A percentile compares a stretch with the other conserved stretches of the same genome.
Conservation (phyloP, 2,329 filamentous ascomycete species). For the Elsinoe batatas region DNA sequence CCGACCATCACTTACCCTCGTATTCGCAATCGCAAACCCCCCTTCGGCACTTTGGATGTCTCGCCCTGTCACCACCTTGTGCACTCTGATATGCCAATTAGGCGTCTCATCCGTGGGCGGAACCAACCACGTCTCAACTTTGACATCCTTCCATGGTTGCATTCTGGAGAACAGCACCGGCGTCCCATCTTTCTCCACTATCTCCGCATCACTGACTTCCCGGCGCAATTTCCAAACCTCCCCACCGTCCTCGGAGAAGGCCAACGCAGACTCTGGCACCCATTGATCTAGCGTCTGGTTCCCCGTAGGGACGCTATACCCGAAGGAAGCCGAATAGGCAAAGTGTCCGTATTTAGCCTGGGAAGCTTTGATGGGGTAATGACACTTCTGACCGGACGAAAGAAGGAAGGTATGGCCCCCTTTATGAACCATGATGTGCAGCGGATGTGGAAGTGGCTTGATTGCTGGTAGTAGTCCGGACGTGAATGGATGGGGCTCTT, state of each 20-base stretch:
- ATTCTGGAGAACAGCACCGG: slow-evolving; percentile 60
- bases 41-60: slow-evolving; percentile 64
- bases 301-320: slow-evolving; percentile 67
- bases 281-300: slow-evolving; percentile 68
- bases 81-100: slow-evolving; percentile 61
- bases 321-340: slow-evolving; percentile 66
- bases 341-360: slow-evolving; percentile 76
- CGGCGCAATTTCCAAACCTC: slow-evolving; percentile 72
- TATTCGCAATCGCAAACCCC: slow-evolving; percentile 58
- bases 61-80: slow-evolving; percentile 50
- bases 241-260: slow-evolving; percentile 65
- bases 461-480: slow-evolving; percentile 48
- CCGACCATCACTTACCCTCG: slow-evolving; percentile 50
- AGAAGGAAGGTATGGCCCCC: slow-evolving; percentile 70
- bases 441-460: slow-evolving; percentile 55
- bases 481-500: slow-evolving; percentile 45
- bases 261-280: slow-evolving; percentile 64
- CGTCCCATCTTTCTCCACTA: slow-evolving; percentile 45
- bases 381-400: slow-evolving; percentile 68
- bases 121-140: slow-evolving; percentile 54
- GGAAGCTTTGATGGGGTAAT: slow-evolving; percentile 71
- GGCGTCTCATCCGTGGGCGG: slow-evolving; percentile 49
- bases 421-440: slow-evolving; percentile 58
- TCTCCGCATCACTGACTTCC: slow-evolving; percentile 52
- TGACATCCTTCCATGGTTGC: slow-evolving; percentile 61